phyloP scores from a whole-genome alignment of 495 filamentous ascomycete genomes.

The Penicillium odoratum region DNA sequence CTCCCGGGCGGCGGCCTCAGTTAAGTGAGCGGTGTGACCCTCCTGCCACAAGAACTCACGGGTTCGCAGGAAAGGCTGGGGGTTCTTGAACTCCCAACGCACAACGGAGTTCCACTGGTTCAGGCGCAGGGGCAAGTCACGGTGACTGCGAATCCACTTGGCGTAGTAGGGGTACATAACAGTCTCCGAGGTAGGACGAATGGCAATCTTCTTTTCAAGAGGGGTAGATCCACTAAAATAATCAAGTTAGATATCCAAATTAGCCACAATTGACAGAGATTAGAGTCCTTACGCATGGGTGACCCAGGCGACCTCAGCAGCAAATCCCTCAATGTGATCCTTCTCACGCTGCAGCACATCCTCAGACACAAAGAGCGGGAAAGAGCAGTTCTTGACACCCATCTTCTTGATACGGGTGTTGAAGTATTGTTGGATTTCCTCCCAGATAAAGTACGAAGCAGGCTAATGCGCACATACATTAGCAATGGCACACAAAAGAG shows the following conservation, averaged over 20 bases:
- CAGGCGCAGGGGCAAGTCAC: constrained; percentile 86
- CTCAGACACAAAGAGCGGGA: constrained; percentile 89
- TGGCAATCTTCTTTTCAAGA: constrained; percentile 91
- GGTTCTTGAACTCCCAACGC: constrained; percentile 97
- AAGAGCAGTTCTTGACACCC: constrained; percentile 89
- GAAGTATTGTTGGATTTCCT: constrained; percentile 87
- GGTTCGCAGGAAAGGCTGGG: constrained; percentile 89
- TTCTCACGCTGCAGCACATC: constrained; percentile 93
- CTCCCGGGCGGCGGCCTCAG: constrained; percentile 68
- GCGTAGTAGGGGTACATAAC: constrained; percentile 93
- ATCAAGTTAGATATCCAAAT: constrained; percentile 23
- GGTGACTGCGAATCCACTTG: constrained; percentile 92
- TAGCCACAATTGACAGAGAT: constrained; percentile 9
- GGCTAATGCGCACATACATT: constrained; percentile 38
- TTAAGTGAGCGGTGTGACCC: constrained; percentile 93
- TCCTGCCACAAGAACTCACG: constrained; percentile 98
- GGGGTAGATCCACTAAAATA: constrained; percentile 67
- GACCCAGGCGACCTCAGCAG: constrained; percentile 97
- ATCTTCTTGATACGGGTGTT: constrained; percentile 69
- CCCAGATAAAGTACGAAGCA: constrained; percentile 88
- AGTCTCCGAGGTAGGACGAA: constrained; percentile 92
- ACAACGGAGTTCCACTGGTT: constrained; percentile 98
- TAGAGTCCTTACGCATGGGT: constrained; percentile 74
- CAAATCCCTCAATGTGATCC: constrained; percentile 96
- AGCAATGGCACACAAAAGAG: constrained; percentile 2